A percentile compares a stretch with the other conserved stretches of the same genome.
phyloP scores from a whole-genome alignment of 129 eudicot species.

The Silybum marianum region DNA sequence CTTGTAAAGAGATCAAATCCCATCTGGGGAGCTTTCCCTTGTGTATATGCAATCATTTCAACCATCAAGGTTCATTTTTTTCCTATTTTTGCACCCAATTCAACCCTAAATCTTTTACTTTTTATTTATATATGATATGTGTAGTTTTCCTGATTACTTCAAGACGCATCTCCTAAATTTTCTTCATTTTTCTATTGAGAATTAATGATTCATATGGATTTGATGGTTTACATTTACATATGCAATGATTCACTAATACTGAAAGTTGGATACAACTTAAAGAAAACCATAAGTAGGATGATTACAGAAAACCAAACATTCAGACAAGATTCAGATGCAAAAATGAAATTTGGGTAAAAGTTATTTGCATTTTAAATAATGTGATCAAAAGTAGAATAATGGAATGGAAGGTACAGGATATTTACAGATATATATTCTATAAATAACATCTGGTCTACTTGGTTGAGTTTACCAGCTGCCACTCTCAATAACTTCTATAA shows the following conservation, averaged over 20 bases:
- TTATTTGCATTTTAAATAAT: conserved; percentile 7
- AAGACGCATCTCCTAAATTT: not conserved
- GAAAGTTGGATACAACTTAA: not conserved
- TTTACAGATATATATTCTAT: not conserved
- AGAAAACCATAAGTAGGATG: not conserved
- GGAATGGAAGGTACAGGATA: not conserved
- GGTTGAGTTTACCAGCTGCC: not conserved
- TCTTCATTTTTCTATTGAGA: not conserved
- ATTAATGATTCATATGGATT: not conserved
- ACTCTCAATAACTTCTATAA: conserved; percentile 2
- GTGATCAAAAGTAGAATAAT: not conserved
- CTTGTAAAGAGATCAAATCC: conserved; percentile 71
- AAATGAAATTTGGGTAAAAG: not conserved
- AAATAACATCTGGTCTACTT: not conserved
- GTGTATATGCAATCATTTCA: conserved; percentile 29
- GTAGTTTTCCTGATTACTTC: not conserved
- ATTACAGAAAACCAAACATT: not conserved
- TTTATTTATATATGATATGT: not conserved
- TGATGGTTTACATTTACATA: not conserved
- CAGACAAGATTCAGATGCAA: not conserved
- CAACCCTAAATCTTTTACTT: not conserved
- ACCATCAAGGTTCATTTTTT: not conserved
- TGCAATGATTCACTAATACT: not conserved
- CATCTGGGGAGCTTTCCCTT: conserved; percentile 80
- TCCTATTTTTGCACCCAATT: not conserved